Conservation (phyloP, 2,329 filamentous ascomycete species). For the Aspergillus sp. region DNA sequence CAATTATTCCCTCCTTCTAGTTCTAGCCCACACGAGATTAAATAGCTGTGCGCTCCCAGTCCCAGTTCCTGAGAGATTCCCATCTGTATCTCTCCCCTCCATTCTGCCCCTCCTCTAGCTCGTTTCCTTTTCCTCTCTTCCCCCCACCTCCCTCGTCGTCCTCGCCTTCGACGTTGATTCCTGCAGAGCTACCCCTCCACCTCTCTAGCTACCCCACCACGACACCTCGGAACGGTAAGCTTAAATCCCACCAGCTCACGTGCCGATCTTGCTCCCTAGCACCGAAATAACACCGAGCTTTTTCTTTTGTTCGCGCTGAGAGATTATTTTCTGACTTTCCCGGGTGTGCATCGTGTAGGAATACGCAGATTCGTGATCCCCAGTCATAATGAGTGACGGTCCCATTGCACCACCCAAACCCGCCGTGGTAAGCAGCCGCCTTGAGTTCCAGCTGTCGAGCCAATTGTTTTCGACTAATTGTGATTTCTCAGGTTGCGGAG, state of each 20-base stretch:
- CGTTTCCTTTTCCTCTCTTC: background rate
- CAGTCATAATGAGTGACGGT: slow-evolving; percentile 39
- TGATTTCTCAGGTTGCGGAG: slow-evolving; percentile 39
- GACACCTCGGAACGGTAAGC: slow-evolving; percentile 11
- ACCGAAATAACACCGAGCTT: background rate
- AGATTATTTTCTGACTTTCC: background rate
- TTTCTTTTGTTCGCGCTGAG: background rate
- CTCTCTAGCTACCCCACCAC: slow-evolving; percentile 7
- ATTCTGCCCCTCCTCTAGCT: background rate
- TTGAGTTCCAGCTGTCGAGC: background rate
- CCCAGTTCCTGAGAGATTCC: background rate
- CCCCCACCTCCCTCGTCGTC: background rate
- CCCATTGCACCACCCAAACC: slow-evolving; percentile 33
- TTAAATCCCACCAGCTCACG: slow-evolving; percentile 18
- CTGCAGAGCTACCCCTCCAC: background rate
- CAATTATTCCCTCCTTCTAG: slow-evolving; percentile 11
- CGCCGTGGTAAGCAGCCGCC: slow-evolving; percentile 40
- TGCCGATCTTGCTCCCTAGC: slow-evolving; percentile 7
- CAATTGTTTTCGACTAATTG: slow-evolving; percentile 4
- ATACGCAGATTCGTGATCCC: slow-evolving; percentile 8
- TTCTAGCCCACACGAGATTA: slow-evolving; percentile 12
- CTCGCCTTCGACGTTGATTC: background rate
- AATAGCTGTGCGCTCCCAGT: slow-evolving; percentile 14
- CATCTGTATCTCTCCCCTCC: background rate
- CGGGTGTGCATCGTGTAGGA: background rate